phyloP scores from a whole-genome alignment of 805 yeast species.

The Myxozyma melibiosi region DNA sequence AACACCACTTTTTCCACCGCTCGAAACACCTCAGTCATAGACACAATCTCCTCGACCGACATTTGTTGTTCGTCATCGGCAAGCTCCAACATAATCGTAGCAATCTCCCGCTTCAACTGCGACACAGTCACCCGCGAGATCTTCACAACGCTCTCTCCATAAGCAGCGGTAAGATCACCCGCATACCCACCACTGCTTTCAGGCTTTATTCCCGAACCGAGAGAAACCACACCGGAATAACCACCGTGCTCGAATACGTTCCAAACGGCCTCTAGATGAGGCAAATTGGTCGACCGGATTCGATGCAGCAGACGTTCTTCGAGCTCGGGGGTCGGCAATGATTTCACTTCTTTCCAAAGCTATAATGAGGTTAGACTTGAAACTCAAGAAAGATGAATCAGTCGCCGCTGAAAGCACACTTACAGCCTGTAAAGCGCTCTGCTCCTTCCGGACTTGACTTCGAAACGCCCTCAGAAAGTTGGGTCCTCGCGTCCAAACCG shows the following conservation, averaged over 20 bases:
- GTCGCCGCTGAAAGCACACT: too few species aligned
- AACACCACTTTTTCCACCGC: slow-evolving; percentile 1
- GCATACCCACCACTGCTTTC: slow-evolving; percentile 1
- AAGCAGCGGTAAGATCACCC: slow-evolving; percentile 12
- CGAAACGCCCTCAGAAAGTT: slow-evolving; percentile 8
- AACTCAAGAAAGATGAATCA: neutral
- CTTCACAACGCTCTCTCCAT: slow-evolving; percentile 12
- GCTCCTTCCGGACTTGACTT: slow-evolving; percentile 13
- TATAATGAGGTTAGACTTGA: neutral
- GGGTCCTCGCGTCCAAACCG: slow-evolving; percentile 13
- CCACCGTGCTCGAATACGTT: neutral
- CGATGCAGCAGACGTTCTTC: slow-evolving; percentile 7
- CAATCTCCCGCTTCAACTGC: slow-evolving; percentile 11
- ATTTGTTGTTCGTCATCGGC: slow-evolving; percentile 7
- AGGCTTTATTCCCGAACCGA: slow-evolving; percentile 15
- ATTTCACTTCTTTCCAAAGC: neutral
- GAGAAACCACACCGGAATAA: slow-evolving; percentile 6
- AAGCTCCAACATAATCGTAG: slow-evolving; percentile 7
- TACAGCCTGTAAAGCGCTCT: slow-evolving; percentile 8
- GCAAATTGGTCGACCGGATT: slow-evolving; percentile 21
- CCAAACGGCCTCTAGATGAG: slow-evolving; percentile 23
- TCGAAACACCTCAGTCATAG: neutral
- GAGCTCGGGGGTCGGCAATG: neutral
- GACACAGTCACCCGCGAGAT: slow-evolving; percentile 5
- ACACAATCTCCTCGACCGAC: neutral